Percentiles rank a stretch among this genome's conserved stretches.
Evolutionary conservation across 495 filamentous ascomycete species (phyloP).

Genomic region (Viridothelium virens): DNA sequence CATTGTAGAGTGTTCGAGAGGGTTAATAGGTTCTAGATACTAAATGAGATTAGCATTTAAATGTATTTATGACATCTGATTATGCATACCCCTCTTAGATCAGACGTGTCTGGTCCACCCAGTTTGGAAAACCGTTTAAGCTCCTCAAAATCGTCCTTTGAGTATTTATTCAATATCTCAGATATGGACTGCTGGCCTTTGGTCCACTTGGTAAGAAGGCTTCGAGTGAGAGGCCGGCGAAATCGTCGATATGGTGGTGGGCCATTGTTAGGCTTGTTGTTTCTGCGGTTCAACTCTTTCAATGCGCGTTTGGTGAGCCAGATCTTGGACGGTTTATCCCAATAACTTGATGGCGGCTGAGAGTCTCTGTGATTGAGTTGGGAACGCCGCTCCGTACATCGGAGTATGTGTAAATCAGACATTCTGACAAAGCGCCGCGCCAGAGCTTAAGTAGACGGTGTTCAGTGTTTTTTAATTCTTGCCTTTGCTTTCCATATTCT

Average conservation of each 20-base stretch:
- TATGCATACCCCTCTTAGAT: constrained; percentile 22
- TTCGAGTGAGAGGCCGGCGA: neutral
- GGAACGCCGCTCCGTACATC: neutral
- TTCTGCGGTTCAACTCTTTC: constrained; percentile 25
- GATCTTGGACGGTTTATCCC: constrained; percentile 22
- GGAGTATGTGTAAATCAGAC: neutral
- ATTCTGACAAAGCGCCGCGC: neutral
- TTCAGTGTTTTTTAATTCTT: neutral
- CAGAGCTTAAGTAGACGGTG: neutral
- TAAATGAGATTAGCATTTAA: neutral
- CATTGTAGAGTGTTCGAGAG: neutral
- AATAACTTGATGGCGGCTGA: constrained; percentile 7
- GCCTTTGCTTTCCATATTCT: neutral
- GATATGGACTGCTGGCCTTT: neutral
- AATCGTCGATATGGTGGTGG: neutral
- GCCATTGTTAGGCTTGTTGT: neutral
- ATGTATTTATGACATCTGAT: neutral
- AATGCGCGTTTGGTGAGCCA: constrained; percentile 20
- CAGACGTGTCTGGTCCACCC: constrained; percentile 22
- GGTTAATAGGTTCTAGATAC: neutral
- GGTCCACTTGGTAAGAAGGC: neutral
- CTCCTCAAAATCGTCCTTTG: neutral
- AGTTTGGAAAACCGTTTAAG: constrained; percentile 27
- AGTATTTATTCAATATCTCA: neutral
- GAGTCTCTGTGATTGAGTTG: neutral